These are phyloP conservation scores for Ogataea pignaliae DNA, from an alignment of 805 yeast species.

Conservation along the genomic window DNA sequence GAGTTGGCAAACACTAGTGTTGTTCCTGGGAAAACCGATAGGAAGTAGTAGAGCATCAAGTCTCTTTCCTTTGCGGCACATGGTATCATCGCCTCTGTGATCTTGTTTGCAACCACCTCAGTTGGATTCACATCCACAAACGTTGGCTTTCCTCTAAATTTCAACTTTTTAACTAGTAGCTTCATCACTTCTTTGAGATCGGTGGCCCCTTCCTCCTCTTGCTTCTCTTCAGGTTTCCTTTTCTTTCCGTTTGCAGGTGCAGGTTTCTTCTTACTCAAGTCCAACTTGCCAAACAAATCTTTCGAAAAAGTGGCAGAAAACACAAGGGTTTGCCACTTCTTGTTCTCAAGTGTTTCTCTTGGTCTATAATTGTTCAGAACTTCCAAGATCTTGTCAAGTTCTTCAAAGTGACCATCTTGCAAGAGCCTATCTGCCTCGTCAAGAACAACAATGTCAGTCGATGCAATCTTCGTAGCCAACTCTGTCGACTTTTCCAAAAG, in stretches of 20 bases:
- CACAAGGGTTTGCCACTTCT: slow-evolving; percentile 78
- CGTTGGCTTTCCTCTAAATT: slow-evolving; percentile 62
- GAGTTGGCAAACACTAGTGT: slow-evolving; percentile 91
- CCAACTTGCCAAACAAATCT: slow-evolving; percentile 75
- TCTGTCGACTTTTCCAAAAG: slow-evolving; percentile 59
- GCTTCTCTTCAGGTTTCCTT: slow-evolving; percentile 26
- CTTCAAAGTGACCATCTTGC: slow-evolving; percentile 96
- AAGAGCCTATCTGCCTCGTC: slow-evolving; percentile 96
- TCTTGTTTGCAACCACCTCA: slow-evolving; percentile 66
- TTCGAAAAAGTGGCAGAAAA: slow-evolving; percentile 91
- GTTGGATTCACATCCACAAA: slow-evolving; percentile 85
- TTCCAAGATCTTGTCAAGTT: slow-evolving; percentile 76
- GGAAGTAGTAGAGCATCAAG: slow-evolving; percentile 80
- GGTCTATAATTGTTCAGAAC: slow-evolving; percentile 51
- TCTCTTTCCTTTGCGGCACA: slow-evolving; percentile 91
- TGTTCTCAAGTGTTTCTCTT: slow-evolving; percentile 27
- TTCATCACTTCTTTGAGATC: slow-evolving; percentile 53
- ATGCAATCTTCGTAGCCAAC: slow-evolving; percentile 36
- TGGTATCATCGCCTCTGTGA: slow-evolving; percentile 84
- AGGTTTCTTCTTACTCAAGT: slow-evolving; percentile 33
- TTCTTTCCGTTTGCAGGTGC: slow-evolving; percentile 25
- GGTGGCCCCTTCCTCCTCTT: slow-evolving; percentile 35
- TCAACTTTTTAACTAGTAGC: slow-evolving; percentile 62
- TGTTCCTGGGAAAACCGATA: slow-evolving; percentile 80
- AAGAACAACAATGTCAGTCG: slow-evolving; percentile 54